These are phyloP conservation scores for Miscanthus lutarioriparius DNA, from an alignment of 176 grass and related monocot species.

Conservation along the genomic window DNA sequence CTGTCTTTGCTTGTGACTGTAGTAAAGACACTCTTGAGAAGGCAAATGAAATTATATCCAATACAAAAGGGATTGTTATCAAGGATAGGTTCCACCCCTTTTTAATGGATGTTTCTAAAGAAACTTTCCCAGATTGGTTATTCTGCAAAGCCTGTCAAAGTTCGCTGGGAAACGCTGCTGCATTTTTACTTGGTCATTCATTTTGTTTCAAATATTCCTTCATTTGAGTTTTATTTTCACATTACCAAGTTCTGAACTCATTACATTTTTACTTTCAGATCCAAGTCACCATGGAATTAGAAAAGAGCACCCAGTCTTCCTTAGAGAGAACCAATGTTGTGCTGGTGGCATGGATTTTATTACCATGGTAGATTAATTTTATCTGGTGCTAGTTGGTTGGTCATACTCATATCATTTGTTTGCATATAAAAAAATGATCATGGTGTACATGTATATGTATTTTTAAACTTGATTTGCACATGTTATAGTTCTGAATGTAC, in stretches of 20 bases:
- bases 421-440: slow-evolving; percentile 34
- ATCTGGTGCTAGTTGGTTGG: background rate
- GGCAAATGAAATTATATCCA: slow-evolving; percentile 69
- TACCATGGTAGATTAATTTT: slow-evolving; percentile 57
- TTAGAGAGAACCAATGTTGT: slow-evolving; percentile 60
- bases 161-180: slow-evolving; percentile 32
- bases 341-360: slow-evolving; percentile 80
- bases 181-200: slow-evolving; percentile 31
- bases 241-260: background rate
- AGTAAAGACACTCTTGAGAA: slow-evolving; percentile 86
- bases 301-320: slow-evolving; percentile 22
- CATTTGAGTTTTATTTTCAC: slow-evolving; percentile 14
- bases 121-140: slow-evolving; percentile 83
- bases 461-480: background rate
- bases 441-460: background rate
- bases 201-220: slow-evolving; percentile 9
- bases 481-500: background rate
- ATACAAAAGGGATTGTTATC: slow-evolving; percentile 34
- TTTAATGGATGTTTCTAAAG: slow-evolving; percentile 67
- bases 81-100: slow-evolving; percentile 67
- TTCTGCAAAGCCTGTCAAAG: slow-evolving; percentile 70
- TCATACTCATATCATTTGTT: background rate
- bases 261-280: slow-evolving; percentile 46
- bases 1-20: slow-evolving; percentile 94
- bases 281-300: slow-evolving; percentile 32